phyloP scores from a whole-genome alignment of 176 grass and related monocot species.

The Bromus sterilis region DNA sequence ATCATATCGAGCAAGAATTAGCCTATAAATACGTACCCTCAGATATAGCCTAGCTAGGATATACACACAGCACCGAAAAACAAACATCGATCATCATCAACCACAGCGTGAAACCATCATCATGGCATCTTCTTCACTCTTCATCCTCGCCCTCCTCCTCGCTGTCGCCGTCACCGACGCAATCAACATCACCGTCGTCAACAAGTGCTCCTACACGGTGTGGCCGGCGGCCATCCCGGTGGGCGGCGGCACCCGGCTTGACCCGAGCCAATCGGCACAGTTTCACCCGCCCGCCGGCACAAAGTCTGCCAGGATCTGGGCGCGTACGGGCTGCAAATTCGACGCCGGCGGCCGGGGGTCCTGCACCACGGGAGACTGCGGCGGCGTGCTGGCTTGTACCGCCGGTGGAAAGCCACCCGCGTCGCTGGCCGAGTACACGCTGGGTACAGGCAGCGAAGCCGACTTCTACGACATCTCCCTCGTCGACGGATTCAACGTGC shows the following conservation, averaged over 20 bases:
- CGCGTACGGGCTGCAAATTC: conserved; percentile 55
- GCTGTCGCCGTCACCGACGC: neutral
- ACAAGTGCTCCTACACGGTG: conserved; percentile 53
- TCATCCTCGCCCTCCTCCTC: neutral
- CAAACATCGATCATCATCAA: neutral
- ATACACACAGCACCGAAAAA: neutral
- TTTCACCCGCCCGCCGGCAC: neutral
- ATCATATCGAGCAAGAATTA: no score
- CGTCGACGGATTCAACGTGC: conserved; percentile 61
- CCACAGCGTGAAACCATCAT: no score
- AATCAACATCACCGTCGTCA: conserved; percentile 23
- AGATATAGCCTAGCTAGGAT: no score
- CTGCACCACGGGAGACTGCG: conserved; percentile 53
- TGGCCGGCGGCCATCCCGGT: conserved; percentile 33
- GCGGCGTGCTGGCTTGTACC: conserved; percentile 30
- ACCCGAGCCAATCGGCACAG: conserved; percentile 3
- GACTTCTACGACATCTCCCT: conserved; percentile 70
- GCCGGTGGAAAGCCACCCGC: conserved; percentile 22
- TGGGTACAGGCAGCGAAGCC: neutral
- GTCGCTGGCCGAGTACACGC: conserved; percentile 41
- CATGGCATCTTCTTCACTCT: neutral
- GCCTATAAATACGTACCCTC: no score
- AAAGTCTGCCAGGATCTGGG: conserved; percentile 35
- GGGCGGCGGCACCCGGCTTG: conserved; percentile 31
- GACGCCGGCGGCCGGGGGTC: conserved; percentile 28